Percentiles rank a stretch among this genome's conserved stretches.
These are phyloP conservation scores for Collybia mongolica DNA, from an alignment of 768 basidiomycete species.

Conservation along the genomic window DNA sequence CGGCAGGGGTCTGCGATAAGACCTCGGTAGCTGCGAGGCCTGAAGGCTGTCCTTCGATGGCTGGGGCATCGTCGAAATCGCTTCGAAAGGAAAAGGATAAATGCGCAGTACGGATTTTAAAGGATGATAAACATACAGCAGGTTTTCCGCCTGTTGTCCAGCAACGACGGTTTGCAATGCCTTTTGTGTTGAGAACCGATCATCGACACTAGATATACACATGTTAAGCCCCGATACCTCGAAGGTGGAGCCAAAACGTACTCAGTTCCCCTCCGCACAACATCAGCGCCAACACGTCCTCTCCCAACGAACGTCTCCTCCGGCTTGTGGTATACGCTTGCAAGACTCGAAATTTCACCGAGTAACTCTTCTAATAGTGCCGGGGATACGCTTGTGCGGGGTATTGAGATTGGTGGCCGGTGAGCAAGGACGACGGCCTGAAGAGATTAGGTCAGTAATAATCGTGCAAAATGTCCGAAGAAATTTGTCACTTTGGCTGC, in stretches of 20 bases:
- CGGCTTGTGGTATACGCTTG: slow-evolving; percentile 97
- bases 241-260: slow-evolving; percentile 30
- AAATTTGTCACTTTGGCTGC: slow-evolving; percentile 77
- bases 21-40: slow-evolving; percentile 79
- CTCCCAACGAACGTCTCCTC: slow-evolving; percentile 93
- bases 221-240: not conserved
- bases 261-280: slow-evolving; percentile 65
- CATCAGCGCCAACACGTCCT: slow-evolving; percentile 83
- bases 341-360: slow-evolving; percentile 83
- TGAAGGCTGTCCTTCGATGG: slow-evolving; percentile 62
- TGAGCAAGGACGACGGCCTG: slow-evolving; percentile 84
- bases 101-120: not conserved
- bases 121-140: slow-evolving; percentile 49
- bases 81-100: slow-evolving; percentile 18
- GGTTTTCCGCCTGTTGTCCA: slow-evolving; percentile 92
- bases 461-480: not conserved
- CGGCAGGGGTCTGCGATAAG: slow-evolving; percentile 68
- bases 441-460: slow-evolving; percentile 4
- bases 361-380: slow-evolving; percentile 89
- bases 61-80: slow-evolving; percentile 82
- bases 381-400: slow-evolving; percentile 86
- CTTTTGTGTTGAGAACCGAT: slow-evolving; percentile 71
- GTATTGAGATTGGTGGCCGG: slow-evolving; percentile 91
- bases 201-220: slow-evolving; percentile 52
- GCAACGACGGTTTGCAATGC: slow-evolving; percentile 90